Conservation (phyloP, 2,329 filamentous ascomycete species). For the Aspergillus sp. region DNA sequence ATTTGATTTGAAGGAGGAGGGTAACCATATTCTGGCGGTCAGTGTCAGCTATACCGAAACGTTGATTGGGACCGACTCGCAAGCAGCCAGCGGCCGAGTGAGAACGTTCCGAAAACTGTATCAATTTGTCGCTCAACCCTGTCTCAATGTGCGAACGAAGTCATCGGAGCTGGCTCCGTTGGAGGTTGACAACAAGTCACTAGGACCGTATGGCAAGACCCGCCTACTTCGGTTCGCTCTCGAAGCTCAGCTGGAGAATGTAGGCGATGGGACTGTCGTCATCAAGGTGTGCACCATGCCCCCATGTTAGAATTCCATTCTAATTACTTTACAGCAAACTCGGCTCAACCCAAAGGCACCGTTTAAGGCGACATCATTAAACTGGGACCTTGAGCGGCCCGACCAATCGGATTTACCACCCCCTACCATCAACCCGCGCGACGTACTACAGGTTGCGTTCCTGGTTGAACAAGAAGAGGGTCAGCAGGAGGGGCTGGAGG, state of each 20-base stretch:
- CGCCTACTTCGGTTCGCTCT: conserved; percentile 64
- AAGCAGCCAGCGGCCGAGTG: conserved; percentile 60
- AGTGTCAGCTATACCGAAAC: conserved; percentile 94
- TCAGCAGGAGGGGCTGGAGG: conserved; percentile 51
- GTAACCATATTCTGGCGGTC: conserved; percentile 88
- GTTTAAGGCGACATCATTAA: conserved; percentile 56
- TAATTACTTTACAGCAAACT: conserved; percentile 39
- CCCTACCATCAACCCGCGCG: conserved; percentile 58
- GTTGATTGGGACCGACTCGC: conserved; percentile 47
- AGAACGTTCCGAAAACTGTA: conserved; percentile 93
- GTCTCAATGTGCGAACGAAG: conserved; percentile 88
- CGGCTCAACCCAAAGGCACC: conserved; percentile 51
- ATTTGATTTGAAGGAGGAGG: conserved; percentile 91
- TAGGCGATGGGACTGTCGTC: conserved; percentile 77
- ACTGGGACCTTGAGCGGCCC: conserved; percentile 50
- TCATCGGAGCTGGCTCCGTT: conserved; percentile 61
- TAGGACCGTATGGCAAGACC: conserved; percentile 46
- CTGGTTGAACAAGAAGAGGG: conserved; percentile 56
- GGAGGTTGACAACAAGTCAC: conserved; percentile 45
- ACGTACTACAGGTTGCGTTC: conserved; percentile 66
- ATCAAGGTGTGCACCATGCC: conserved; percentile 58
- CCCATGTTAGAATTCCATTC: not conserved
- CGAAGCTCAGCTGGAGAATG: conserved; percentile 94
- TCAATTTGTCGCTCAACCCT: conserved; percentile 90
- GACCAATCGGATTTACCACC: conserved; percentile 31